Evolutionary conservation across 345 rosid species (phyloP).

Genomic region (Leavenworthia alabamica): DNA sequence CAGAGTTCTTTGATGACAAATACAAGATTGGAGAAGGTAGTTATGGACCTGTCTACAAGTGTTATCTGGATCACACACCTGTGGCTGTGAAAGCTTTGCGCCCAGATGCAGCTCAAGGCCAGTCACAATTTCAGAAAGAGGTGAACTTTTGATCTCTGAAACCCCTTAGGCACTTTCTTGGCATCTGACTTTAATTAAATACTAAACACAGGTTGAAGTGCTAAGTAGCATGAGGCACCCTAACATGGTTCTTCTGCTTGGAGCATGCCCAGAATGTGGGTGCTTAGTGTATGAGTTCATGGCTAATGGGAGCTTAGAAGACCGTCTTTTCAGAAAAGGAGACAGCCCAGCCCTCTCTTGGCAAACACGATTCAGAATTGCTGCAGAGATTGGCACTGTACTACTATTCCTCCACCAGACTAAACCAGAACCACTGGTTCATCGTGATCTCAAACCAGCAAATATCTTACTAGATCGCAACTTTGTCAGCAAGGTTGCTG

Average conservation of each 20-base stretch:
- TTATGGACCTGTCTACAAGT: slow-evolving; percentile 85
- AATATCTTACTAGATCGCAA: slow-evolving; percentile 78
- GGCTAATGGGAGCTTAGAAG: slow-evolving; percentile 91
- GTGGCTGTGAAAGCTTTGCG: slow-evolving; percentile 84
- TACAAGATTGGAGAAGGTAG: slow-evolving; percentile 93
- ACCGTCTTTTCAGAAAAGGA: slow-evolving; percentile 59
- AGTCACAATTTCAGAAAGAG: slow-evolving; percentile 96
- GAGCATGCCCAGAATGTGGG: slow-evolving; percentile 89
- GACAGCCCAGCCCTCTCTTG: slow-evolving; percentile 60
- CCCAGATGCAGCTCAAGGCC: slow-evolving; percentile 89
- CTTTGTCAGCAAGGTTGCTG: slow-evolving; percentile 88
- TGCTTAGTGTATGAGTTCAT: slow-evolving; percentile 89
- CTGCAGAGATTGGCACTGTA: slow-evolving; percentile 78
- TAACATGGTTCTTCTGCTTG: slow-evolving; percentile 83
- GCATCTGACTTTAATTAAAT: slow-evolving; percentile 3
- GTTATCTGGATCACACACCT: slow-evolving; percentile 69
- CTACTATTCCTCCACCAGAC: slow-evolving; percentile 79
- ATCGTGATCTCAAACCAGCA: slow-evolving; percentile 80
- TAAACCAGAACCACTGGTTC: slow-evolving; percentile 89
- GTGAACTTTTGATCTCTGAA: slow-evolving; percentile 25
- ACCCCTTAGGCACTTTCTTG: not conserved
- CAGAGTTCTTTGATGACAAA: slow-evolving; percentile 50
- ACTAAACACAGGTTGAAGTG: slow-evolving; percentile 59
- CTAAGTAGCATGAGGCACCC: slow-evolving; percentile 87
- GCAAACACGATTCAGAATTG: slow-evolving; percentile 73